A percentile compares a stretch with the other conserved stretches of the same genome.
These are phyloP conservation scores for Boletus rex-veris DNA, from an alignment of 768 basidiomycete species.

Conservation along the genomic window DNA sequence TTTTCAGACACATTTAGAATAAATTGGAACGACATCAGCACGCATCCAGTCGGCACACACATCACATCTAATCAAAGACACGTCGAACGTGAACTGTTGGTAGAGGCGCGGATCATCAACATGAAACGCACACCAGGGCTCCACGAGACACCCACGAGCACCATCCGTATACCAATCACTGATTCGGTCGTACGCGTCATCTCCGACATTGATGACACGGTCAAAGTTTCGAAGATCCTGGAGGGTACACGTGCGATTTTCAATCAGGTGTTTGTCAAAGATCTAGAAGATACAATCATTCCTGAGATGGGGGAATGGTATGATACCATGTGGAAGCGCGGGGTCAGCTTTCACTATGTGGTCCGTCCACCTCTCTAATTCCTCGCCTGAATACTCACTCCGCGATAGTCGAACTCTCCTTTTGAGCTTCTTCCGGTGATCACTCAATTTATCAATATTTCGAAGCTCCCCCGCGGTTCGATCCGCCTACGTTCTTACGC, in stretches of 20 bases:
- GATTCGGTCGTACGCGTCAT: slow-evolving; percentile 71
- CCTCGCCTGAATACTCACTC: neutral
- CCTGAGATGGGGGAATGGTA: slow-evolving; percentile 85
- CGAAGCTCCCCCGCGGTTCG: slow-evolving; percentile 70
- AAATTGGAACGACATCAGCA: slow-evolving; percentile 65
- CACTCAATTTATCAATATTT: slow-evolving; percentile 67
- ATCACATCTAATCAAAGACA: slow-evolving; percentile 53
- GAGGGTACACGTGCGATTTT: slow-evolving; percentile 80
- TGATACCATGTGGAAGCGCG: slow-evolving; percentile 57
- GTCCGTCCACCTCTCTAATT: slow-evolving; percentile 43
- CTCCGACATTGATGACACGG: slow-evolving; percentile 93
- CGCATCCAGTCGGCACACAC: slow-evolving; percentile 54
- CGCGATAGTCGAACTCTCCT: slow-evolving; percentile 78
- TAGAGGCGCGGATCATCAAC: slow-evolving; percentile 46
- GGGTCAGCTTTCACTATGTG: slow-evolving; percentile 85
- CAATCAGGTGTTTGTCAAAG: slow-evolving; percentile 88
- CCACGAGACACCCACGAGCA: slow-evolving; percentile 28
- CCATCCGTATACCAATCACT: slow-evolving; percentile 48
- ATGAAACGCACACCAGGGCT: slow-evolving; percentile 41
- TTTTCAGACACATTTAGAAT: slow-evolving; percentile 65
- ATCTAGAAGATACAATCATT: slow-evolving; percentile 72
- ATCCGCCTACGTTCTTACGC: slow-evolving; percentile 83
- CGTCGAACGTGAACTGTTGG: slow-evolving; percentile 45
- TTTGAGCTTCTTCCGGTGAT: slow-evolving; percentile 80
- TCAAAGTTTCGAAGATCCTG: slow-evolving; percentile 64